phyloP scores from a whole-genome alignment of 768 basidiomycete species.

The Lentinula sp. region DNA sequence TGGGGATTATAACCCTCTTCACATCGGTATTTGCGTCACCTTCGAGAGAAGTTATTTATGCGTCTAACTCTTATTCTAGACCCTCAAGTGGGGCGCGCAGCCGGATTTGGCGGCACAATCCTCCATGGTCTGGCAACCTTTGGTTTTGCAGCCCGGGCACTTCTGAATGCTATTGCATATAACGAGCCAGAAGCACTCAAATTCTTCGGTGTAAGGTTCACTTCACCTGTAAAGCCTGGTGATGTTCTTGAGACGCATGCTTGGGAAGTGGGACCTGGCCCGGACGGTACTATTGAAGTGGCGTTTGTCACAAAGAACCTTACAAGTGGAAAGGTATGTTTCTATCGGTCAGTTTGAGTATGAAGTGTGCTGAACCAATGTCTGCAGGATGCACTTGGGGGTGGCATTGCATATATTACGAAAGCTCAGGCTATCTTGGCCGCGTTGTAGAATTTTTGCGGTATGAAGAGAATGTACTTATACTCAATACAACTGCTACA shows the following conservation, averaged over 20 bases:
- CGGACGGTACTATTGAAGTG: constrained; percentile 52
- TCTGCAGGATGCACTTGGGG: constrained; percentile 46
- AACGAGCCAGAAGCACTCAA: constrained; percentile 58
- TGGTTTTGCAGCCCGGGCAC: constrained; percentile 75
- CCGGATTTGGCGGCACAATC: constrained; percentile 81
- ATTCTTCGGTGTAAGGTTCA: constrained; percentile 72
- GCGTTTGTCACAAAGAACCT: constrained; percentile 58
- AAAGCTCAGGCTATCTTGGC: constrained; percentile 37
- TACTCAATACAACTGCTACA: too few species aligned
- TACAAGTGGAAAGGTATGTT: constrained; percentile 50
- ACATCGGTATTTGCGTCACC: constrained; percentile 44
- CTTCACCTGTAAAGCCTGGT: constrained; percentile 78
- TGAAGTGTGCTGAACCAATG: background rate
- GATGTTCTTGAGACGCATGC: constrained; percentile 72
- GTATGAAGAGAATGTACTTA: background rate
- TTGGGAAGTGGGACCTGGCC: constrained; percentile 72
- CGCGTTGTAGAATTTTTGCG: background rate
- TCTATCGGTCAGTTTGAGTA: background rate
- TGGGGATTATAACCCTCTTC: constrained; percentile 77
- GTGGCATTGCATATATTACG: constrained; percentile 58
- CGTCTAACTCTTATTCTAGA: constrained; percentile 33
- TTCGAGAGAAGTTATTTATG: background rate
- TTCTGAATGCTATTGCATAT: constrained; percentile 58
- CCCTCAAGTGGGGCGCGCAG: constrained; percentile 61
- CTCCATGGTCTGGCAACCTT: constrained; percentile 83